Percentiles rank a stretch among this genome's conserved stretches.
Evolutionary conservation across 129 eudicot genomes (phyloP).

Genomic region (Helianthus tuberosus): DNA sequence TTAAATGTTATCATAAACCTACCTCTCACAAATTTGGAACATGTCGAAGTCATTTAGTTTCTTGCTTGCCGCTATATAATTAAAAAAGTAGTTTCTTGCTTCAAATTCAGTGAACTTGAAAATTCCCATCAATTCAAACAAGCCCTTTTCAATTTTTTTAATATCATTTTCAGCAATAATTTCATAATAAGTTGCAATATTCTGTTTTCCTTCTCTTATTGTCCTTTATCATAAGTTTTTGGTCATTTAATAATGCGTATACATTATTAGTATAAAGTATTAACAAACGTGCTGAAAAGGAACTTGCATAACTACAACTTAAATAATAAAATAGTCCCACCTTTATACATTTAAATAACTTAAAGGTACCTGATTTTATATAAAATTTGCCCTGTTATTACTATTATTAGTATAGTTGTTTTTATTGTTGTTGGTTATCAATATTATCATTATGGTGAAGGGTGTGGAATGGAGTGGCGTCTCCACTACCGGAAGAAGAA

Average conservation of each 20-base stretch:
- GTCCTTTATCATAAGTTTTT: background rate
- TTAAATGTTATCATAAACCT: background rate
- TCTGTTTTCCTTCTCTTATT: conserved; percentile 1
- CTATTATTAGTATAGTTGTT: too few relatives aligned
- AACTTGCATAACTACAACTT: background rate
- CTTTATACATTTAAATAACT: background rate
- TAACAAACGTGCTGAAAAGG: background rate
- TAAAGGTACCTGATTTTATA: too few relatives aligned
- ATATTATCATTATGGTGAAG: too few relatives aligned
- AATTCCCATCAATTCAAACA: background rate
- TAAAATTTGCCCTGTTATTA: too few relatives aligned
- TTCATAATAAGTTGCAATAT: background rate
- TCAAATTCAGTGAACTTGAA: background rate
- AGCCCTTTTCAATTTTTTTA: background rate
- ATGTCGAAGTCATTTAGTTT: too few relatives aligned
- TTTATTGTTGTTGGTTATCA: too few relatives aligned
- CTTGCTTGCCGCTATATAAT: background rate
- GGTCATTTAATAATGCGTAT: background rate
- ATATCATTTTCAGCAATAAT: background rate
- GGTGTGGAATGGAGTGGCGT: too few relatives aligned
- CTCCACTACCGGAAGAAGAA: too few relatives aligned
- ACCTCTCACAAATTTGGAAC: background rate
- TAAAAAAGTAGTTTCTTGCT: background rate
- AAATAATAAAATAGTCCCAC: background rate
- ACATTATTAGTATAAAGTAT: background rate